Evolutionary conservation across 176 grass and related monocot genomes (phyloP), one percentile per base, ranked within the genome.

Genomic region (Cenchrus purpureus): DNA sequence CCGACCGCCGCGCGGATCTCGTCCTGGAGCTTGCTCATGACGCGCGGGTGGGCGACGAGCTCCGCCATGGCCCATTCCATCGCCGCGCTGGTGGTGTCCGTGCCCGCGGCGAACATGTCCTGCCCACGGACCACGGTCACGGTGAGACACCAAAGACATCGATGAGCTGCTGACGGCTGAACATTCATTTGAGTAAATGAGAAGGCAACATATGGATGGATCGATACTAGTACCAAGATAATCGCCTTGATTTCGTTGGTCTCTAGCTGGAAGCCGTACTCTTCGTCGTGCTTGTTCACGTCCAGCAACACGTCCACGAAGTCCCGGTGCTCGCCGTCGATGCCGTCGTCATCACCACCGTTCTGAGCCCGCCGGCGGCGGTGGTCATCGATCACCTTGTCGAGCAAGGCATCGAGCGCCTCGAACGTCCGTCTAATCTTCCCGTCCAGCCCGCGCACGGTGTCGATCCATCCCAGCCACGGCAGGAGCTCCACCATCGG

Each of bases 381-480:
- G 54, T 61, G 75, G n/a, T 86, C 74, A 4, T 86, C 54, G 29
- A 85, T 85, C 42, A 85, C 74, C 83, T 78, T 78, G 12, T 83
- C 78, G 32, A 89, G 78, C 19, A 34, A 34, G 34, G 34, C 34
- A 3, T 34, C 34, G 34, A 34, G 34, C 34, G 71, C 77, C 55
- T 86, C 10, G 68, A 73, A 71, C 43, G 17, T 89, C 20, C 66
- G 79, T 62, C 22, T 76, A 3, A 62, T 40, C 65, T 17, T 88
- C 15, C 19, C 29, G 10, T 85, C 74, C 6, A 72, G 6, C 1
- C 92, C 88, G 3, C 13, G 16, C 15, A 80, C 8, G 7, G 31
- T 13, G 83, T 94, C 92, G 14, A 91, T 52, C 89, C 89, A 94
- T 17, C 86, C 68, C 34, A 94, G 71, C 49, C 81, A 84, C 12